Percentiles rank a stretch among this genome's conserved stretches.
Evolutionary conservation across 257 asterid species (phyloP).

Genomic region (Solanum clarkiae): DNA sequence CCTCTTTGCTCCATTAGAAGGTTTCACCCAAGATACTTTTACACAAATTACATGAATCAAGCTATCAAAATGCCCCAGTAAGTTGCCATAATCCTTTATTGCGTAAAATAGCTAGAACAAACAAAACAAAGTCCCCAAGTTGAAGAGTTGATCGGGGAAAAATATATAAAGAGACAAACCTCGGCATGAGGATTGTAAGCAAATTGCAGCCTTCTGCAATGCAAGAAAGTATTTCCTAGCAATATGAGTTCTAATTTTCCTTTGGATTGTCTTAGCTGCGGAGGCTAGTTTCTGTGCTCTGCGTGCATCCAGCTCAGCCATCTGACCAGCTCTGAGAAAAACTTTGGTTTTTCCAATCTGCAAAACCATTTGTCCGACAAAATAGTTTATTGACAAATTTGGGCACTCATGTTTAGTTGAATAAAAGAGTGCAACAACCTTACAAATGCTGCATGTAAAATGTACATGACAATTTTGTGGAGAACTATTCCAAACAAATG

Average conservation of each 20-base stretch:
- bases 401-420: background rate
- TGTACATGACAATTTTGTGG: background rate
- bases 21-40: background rate
- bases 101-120: background rate
- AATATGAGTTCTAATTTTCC: slow-evolving; percentile 70
- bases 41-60: background rate
- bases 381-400: background rate
- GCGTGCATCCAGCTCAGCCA: slow-evolving; percentile 97
- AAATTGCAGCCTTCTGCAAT: slow-evolving; percentile 64
- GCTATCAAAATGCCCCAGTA: background rate
- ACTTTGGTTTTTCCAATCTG: slow-evolving; percentile 95
- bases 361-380: background rate
- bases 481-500: background rate
- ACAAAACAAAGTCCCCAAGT: background rate
- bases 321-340: slow-evolving; percentile 95
- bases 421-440: background rate
- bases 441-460: background rate
- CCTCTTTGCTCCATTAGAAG: background rate
- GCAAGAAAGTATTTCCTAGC: slow-evolving; percentile 73
- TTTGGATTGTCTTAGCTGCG: slow-evolving; percentile 85
- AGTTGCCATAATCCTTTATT: background rate
- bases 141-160: background rate
- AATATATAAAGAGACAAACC: slow-evolving; percentile 26
- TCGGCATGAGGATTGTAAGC: slow-evolving; percentile 70
- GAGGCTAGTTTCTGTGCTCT: slow-evolving; percentile 74